A percentile compares a stretch with the other conserved stretches of the same genome.
These are phyloP conservation scores for Fusarium fracticaudum DNA, from an alignment of 2,329 filamentous ascomycete genomes.

Conservation along the genomic window DNA sequence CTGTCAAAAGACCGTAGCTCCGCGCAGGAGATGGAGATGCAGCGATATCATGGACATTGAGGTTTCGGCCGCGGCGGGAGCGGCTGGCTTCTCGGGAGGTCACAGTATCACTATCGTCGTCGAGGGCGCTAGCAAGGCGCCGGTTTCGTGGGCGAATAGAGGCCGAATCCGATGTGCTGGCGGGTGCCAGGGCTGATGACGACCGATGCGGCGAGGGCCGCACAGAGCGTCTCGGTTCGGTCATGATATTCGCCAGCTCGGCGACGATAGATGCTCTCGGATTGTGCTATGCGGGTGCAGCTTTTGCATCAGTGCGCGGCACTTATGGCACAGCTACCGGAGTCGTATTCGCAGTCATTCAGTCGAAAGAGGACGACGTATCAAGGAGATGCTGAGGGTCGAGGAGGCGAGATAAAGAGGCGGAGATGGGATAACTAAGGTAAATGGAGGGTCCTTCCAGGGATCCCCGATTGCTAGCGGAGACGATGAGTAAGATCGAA, in stretches of 20 bases:
- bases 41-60: conserved; percentile 21
- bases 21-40: conserved; percentile 47
- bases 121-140: conserved; percentile 51
- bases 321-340: conserved; percentile 29
- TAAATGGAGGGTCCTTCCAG: conserved; percentile 15
- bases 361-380: conserved; percentile 14
- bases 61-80: conserved; percentile 34
- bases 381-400: conserved; percentile 30
- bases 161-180: conserved; percentile 53
- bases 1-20: conserved; percentile 45
- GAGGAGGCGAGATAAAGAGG: conserved; percentile 29
- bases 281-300: conserved; percentile 31
- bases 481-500: conserved; percentile 30
- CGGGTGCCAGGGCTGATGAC: conserved; percentile 57
- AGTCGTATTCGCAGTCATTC: conserved; percentile 33
- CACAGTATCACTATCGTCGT: conserved; percentile 38
- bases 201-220: conserved; percentile 52
- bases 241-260: conserved; percentile 50
- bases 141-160: conserved; percentile 62
- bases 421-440: conserved; percentile 12
- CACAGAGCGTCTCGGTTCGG: conserved; percentile 45
- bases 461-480: conserved; percentile 23
- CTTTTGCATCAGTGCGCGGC: conserved; percentile 49
- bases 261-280: conserved; percentile 47
- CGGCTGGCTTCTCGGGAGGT: conserved; percentile 28